Percentiles rank a stretch among this genome's conserved stretches.
These are phyloP conservation scores for Botrytis hyacinthi DNA, from an alignment of 2,329 filamentous ascomycete genomes.

Conservation along the genomic window DNA sequence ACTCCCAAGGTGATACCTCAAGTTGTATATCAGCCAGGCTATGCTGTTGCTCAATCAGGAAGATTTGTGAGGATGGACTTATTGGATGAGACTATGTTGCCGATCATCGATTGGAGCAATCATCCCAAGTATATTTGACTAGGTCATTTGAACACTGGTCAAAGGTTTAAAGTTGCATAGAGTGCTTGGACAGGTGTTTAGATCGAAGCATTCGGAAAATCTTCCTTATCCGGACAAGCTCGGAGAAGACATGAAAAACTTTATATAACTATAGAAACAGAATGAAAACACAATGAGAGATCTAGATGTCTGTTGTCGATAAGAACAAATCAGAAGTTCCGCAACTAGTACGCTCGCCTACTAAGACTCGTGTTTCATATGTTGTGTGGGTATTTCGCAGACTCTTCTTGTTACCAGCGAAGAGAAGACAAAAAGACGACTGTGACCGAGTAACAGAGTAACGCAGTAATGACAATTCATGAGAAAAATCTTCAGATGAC, in stretches of 20 bases:
- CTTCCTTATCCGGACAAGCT: not conserved
- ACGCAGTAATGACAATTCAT: not conserved
- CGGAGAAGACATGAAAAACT: not conserved
- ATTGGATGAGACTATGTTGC: not conserved
- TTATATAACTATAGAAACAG: not conserved
- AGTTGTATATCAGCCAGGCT: not conserved
- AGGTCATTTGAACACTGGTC: not conserved
- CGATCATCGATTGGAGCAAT: not conserved
- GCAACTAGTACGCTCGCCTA: not conserved
- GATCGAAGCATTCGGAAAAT: not conserved
- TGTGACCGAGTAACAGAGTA: not conserved
- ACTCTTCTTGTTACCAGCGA: not conserved
- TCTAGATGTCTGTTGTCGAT: not conserved
- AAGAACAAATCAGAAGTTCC: not conserved
- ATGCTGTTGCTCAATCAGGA: not conserved
- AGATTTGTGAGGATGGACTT: not conserved
- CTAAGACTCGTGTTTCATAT: constrained; percentile 2
- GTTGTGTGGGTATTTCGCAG: not conserved
- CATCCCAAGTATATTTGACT: not conserved
- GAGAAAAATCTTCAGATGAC: not conserved
- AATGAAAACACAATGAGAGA: not conserved
- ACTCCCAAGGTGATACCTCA: not conserved
- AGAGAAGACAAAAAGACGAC: not conserved
- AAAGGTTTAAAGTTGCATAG: not conserved
- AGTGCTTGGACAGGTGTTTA: not conserved